These are phyloP conservation scores for Polytrichum commune DNA, from an alignment of 225 moss, liverwort and hornwort genomes.

Conservation along the genomic window DNA sequence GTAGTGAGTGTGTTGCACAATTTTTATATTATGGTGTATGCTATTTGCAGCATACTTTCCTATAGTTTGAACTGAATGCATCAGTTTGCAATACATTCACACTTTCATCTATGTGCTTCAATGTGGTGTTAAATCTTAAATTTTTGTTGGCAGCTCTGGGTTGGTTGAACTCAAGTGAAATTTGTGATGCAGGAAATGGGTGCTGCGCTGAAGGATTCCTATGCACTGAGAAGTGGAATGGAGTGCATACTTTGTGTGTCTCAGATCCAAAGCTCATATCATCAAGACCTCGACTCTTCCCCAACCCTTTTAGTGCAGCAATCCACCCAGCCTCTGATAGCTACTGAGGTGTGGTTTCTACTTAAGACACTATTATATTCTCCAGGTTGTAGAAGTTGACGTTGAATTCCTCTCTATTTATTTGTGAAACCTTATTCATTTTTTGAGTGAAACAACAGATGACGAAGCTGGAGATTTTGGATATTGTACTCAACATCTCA, in stretches of 20 bases:
- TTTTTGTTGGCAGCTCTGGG: neutral
- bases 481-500: slow-evolving; percentile 5
- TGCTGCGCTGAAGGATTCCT: neutral
- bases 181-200: slow-evolving; percentile 5
- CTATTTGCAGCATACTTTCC: too few relatives aligned
- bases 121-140: too few relatives aligned
- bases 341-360: slow-evolving; percentile 7
- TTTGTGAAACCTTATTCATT: neutral
- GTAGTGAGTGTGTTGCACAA: too few relatives aligned
- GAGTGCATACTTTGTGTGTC: slow-evolving; percentile 4
- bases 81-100: too few relatives aligned
- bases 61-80: too few relatives aligned
- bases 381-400: too few relatives aligned
- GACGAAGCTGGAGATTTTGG: slow-evolving; percentile 8
- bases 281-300: slow-evolving; percentile 1
- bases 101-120: too few relatives aligned
- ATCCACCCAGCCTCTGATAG: neutral
- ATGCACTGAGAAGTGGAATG: slow-evolving; percentile 1
- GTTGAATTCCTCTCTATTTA: too few relatives aligned
- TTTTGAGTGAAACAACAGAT: slow-evolving; percentile 14
- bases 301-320: neutral
- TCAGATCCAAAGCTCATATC: slow-evolving; percentile 4
- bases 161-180: neutral
- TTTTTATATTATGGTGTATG: too few relatives aligned
- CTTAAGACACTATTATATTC: too few relatives aligned